phyloP scores from a whole-genome alignment of 1,284 basidiomycete species.

The Cutaneotrichosporon mucoides region DNA sequence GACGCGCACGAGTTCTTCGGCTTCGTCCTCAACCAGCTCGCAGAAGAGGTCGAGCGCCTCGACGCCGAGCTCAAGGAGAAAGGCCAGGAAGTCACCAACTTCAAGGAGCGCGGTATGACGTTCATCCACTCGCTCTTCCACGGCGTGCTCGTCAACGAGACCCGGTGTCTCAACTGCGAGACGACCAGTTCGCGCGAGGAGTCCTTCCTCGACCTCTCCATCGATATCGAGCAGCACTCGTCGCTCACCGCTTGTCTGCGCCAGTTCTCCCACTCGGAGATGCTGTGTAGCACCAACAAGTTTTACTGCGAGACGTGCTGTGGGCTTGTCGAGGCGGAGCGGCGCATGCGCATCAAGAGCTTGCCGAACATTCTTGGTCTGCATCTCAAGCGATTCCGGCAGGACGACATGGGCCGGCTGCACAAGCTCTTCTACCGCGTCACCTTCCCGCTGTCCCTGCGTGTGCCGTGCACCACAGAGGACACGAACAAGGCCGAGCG shows the following conservation, averaged over 20 bases:
- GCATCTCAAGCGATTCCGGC: conserved; percentile 97
- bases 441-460: conserved; percentile 88
- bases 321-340: conserved; percentile 94
- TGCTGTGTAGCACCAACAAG: conserved; percentile 96
- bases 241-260: conserved; percentile 91
- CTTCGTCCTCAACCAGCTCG: conserved; percentile 85
- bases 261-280: conserved; percentile 95
- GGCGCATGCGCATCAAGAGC: conserved; percentile 97
- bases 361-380: conserved; percentile 90
- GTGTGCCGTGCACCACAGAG: conserved; percentile 95
- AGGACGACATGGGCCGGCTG: conserved; percentile 79
- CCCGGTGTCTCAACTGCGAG: conserved; percentile 94
- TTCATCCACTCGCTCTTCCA: conserved; percentile 91
- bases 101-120: conserved; percentile 56
- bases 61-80: conserved; percentile 35
- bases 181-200: conserved; percentile 97
- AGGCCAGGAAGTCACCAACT: conserved; percentile 25
- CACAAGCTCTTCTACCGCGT: conserved; percentile 95
- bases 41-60: conserved; percentile 83
- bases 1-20: conserved; percentile 98
- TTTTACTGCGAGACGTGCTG: conserved; percentile 98
- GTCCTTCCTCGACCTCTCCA: conserved; percentile 91
- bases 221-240: conserved; percentile 96
- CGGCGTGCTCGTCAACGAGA: conserved; percentile 91
- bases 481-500: conserved; percentile 79